Percentiles rank a stretch among this genome's conserved stretches.
These are phyloP conservation scores for Kregervanrija fluxuum DNA, from an alignment of 805 yeast species.

Conservation along the genomic window DNA sequence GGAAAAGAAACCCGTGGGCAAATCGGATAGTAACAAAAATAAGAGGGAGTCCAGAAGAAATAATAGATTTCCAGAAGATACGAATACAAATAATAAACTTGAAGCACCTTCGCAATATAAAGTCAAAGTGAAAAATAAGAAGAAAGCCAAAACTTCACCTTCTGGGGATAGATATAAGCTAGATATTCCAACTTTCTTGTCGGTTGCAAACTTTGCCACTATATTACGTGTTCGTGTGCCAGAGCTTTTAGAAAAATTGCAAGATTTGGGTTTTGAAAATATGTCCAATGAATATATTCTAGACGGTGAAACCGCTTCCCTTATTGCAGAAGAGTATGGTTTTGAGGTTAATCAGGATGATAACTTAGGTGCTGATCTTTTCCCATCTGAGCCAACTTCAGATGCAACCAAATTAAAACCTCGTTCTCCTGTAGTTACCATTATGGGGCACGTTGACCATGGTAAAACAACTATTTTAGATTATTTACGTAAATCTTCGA, in stretches of 20 bases:
- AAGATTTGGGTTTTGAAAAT: conserved; percentile 64
- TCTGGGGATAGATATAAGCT: conserved; percentile 19
- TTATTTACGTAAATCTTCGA: conserved; percentile 72
- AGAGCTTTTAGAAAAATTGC: conserved; percentile 49
- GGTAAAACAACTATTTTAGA: conserved; percentile 95
- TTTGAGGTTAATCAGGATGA: conserved; percentile 54
- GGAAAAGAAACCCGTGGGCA: background rate
- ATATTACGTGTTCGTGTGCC: conserved; percentile 60
- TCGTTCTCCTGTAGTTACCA: conserved; percentile 91
- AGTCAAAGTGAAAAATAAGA: conserved; percentile 7
- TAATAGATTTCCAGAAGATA: background rate
- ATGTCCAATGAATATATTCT: conserved; percentile 70
- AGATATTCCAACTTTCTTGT: conserved; percentile 65
- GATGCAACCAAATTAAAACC: conserved; percentile 42
- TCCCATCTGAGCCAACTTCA: conserved; percentile 49
- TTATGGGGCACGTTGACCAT: conserved; percentile 99
- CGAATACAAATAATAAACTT: conserved; percentile 2
- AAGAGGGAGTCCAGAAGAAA: conserved; percentile 1
- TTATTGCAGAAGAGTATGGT: conserved; percentile 87
- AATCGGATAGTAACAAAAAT: background rate
- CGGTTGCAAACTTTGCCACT: conserved; percentile 74
- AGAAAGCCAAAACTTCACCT: background rate
- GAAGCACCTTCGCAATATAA: conserved; percentile 3
- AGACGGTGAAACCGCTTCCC: conserved; percentile 77
- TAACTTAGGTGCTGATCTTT: conserved; percentile 50